A percentile compares a stretch with the other conserved stretches of the same genome.
Conservation (phyloP, 1,139 yeast species). For the Maudiozyma humilis region DNA sequence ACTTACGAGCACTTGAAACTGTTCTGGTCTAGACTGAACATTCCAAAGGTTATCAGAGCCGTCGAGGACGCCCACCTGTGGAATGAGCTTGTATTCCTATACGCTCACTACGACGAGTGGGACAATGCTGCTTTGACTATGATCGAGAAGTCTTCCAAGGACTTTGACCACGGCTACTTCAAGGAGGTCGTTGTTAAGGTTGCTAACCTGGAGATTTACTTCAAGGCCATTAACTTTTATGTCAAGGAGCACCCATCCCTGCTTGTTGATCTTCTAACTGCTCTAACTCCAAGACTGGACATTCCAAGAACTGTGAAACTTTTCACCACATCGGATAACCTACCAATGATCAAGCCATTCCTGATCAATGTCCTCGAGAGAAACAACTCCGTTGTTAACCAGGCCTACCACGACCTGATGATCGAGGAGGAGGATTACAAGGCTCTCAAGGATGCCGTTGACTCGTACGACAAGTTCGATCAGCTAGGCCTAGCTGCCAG, state of each 20-base stretch:
- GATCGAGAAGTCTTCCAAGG: conserved; percentile 90
- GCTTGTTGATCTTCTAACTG: conserved; percentile 77
- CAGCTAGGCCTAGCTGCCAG: conserved; percentile 87
- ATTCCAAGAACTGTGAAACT: conserved; percentile 91
- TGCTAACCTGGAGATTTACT: conserved; percentile 90
- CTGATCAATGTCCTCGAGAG: conserved; percentile 83
- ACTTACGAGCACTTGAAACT: conserved; percentile 94
- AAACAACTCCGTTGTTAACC: conserved; percentile 84
- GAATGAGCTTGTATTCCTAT: conserved; percentile 92
- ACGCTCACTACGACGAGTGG: conserved; percentile 98
- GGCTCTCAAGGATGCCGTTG: conserved; percentile 79
- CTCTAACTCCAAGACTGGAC: conserved; percentile 83
- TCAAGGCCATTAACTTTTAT: conserved; percentile 93
- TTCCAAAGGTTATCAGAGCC: conserved; percentile 93
- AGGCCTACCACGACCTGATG: conserved; percentile 89
- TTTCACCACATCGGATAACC: conserved; percentile 89
- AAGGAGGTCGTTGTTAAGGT: conserved; percentile 93
- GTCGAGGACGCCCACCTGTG: conserved; percentile 91
- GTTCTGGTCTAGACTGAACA: conserved; percentile 96
- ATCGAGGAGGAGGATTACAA: conserved; percentile 96
- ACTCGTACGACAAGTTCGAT: conserved; percentile 83
- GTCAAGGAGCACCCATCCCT: conserved; percentile 87
- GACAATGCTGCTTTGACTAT: conserved; percentile 97
- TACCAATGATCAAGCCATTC: conserved; percentile 93
- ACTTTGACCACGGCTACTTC: conserved; percentile 89